Conservation (phyloP, 2,329 filamentous ascomycete species). For the Rutstroemia sydowiana region DNA sequence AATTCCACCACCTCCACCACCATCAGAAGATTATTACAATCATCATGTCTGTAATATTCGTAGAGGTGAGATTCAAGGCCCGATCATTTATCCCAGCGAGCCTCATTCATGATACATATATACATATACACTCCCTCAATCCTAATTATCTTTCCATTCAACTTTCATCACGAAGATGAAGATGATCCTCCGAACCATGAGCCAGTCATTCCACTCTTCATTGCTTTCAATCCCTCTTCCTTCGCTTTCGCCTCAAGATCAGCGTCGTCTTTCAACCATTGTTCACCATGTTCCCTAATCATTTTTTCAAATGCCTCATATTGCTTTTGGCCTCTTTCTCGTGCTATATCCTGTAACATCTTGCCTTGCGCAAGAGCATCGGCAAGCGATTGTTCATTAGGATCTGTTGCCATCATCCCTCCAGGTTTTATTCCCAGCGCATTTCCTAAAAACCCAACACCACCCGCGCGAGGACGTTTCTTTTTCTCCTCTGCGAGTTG, state of each 20-base stretch:
- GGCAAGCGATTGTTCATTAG: slow-evolving; percentile 53
- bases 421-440: slow-evolving; percentile 71
- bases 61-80: neutral
- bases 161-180: neutral
- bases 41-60: neutral
- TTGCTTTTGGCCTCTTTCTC: slow-evolving; percentile 83
- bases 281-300: slow-evolving; percentile 87
- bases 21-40: neutral
- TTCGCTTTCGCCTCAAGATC: slow-evolving; percentile 80
- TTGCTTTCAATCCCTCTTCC: slow-evolving; percentile 84
- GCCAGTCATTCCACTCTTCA: slow-evolving; percentile 68
- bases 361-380: slow-evolving; percentile 87
- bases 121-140: too few relatives aligned
- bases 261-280: slow-evolving; percentile 92
- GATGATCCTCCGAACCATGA: slow-evolving; percentile 43
- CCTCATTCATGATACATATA: neutral
- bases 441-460: slow-evolving; percentile 61
- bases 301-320: slow-evolving; percentile 86
- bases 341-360: slow-evolving; percentile 91
- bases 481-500: slow-evolving; percentile 62
- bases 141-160: too few relatives aligned
- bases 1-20: neutral
- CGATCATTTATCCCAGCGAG: neutral
- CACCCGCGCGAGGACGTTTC: slow-evolving; percentile 50
- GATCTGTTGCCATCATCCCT: slow-evolving; percentile 50